A percentile compares a stretch with the other conserved stretches of the same genome.
phyloP scores from a whole-genome alignment of 2,329 filamentous ascomycete species.

The Colletotrichum camelliae region DNA sequence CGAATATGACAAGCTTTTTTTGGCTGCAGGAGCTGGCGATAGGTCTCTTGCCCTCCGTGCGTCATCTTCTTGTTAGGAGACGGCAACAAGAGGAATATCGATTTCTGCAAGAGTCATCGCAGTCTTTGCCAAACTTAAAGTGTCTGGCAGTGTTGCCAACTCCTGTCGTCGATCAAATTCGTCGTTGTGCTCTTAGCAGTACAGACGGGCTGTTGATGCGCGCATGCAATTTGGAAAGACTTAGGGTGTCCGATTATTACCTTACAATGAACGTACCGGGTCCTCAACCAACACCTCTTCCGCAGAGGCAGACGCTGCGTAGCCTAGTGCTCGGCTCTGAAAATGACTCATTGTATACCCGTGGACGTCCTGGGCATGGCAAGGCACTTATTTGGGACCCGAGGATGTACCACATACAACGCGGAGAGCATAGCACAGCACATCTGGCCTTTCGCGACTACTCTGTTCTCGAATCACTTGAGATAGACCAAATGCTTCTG shows the following conservation, averaged over 20 bases:
- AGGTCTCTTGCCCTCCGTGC: fast-evolving
- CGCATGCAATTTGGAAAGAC: background rate
- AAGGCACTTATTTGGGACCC: too few relatives aligned
- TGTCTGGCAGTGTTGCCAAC: background rate
- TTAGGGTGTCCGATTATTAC: background rate
- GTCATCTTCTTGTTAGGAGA: background rate
- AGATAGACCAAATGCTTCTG: background rate
- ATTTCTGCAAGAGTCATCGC: background rate
- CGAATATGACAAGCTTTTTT: background rate
- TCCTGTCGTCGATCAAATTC: fast-evolving
- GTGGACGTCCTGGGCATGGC: background rate
- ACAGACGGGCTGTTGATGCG: background rate
- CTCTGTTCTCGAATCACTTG: background rate
- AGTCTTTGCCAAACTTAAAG: background rate
- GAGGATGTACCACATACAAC: background rate
- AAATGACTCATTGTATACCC: background rate
- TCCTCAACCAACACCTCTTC: background rate
- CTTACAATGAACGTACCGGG: fast-evolving
- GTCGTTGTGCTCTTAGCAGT: background rate
- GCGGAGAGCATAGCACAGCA: background rate
- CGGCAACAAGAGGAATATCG: background rate
- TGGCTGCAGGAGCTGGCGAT: background rate
- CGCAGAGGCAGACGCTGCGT: background rate
- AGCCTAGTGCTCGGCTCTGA: background rate
- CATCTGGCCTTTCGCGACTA: background rate